Conservation (phyloP, 345 rosid genomes). For the Gossypium sturtianum region DNA sequence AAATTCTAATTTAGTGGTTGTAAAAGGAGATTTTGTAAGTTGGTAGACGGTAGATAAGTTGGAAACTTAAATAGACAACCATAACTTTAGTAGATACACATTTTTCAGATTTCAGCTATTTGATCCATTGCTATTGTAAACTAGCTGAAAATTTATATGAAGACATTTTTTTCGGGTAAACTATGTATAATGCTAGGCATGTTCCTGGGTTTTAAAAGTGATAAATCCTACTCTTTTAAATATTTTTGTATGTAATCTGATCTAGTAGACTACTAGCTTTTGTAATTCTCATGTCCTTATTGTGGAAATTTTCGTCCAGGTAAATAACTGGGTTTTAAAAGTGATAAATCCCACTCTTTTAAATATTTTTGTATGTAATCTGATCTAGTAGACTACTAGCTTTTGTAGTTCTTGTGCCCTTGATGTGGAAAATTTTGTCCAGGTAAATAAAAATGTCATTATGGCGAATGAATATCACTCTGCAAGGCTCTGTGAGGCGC, state of each 20-base stretch:
- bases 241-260: neutral
- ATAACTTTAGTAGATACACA: neutral
- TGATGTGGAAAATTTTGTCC: slow-evolving; percentile 21
- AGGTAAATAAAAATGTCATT: slow-evolving; percentile 65
- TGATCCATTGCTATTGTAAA: neutral
- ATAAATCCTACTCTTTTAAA: neutral
- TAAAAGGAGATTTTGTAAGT: neutral
- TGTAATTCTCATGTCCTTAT: neutral
- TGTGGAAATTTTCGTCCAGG: slow-evolving; percentile 41
- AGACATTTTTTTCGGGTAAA: neutral
- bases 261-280: neutral
- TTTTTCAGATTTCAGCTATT: neutral
- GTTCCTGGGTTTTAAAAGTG: neutral
- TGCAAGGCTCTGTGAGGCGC: slow-evolving; percentile 78
- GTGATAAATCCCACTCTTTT: neutral
- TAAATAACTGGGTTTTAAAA: slow-evolving; percentile 20
- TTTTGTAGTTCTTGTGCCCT: neutral
- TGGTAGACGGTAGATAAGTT: neutral
- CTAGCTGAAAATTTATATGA: neutral
- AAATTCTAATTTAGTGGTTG: slow-evolving; percentile 7
- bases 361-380: neutral
- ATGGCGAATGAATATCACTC: slow-evolving; percentile 78
- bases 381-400: neutral
- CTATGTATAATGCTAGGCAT: neutral
- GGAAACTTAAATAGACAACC: slow-evolving; percentile 4